Conservation (phyloP, 2,329 filamentous ascomycete genomes). For the Orbilia oligospora region DNA sequence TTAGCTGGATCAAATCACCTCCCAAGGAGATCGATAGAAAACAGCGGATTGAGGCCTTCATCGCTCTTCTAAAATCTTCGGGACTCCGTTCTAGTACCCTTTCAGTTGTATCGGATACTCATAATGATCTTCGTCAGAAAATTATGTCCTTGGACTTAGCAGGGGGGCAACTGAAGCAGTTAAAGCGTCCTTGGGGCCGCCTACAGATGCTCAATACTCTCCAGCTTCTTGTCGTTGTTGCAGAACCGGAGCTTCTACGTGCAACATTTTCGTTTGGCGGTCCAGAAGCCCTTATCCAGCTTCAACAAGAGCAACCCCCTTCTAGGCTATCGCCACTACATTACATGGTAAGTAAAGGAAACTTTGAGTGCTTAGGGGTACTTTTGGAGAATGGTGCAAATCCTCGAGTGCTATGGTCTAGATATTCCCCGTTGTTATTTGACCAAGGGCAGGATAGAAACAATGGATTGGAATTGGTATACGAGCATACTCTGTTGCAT, state of each 20-base stretch:
- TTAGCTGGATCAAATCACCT: neutral
- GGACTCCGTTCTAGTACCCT: neutral
- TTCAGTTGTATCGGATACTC: too few relatives aligned
- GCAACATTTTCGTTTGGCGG: neutral
- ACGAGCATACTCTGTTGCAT: neutral
- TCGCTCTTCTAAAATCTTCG: neutral
- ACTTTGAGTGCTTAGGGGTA: neutral
- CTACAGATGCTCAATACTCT: neutral
- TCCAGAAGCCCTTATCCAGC: neutral
- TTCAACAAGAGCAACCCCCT: neutral
- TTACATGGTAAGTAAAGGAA: neutral
- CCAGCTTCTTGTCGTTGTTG: neutral
- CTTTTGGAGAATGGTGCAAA: constrained; percentile 8
- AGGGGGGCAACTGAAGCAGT: too few relatives aligned
- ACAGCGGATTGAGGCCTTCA: neutral
- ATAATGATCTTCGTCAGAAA: too few relatives aligned
- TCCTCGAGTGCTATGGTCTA: neutral
- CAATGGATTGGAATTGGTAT: too few relatives aligned
- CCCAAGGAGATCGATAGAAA: neutral
- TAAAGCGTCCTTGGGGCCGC: too few relatives aligned
- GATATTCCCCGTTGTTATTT: too few relatives aligned
- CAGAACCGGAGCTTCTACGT: neutral
- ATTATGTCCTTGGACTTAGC: too few relatives aligned
- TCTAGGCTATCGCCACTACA: neutral
- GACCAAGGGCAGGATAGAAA: too few relatives aligned